These are phyloP conservation scores for Paraleonurus japonicus DNA, from an alignment of 257 asterid species.

Conservation along the genomic window DNA sequence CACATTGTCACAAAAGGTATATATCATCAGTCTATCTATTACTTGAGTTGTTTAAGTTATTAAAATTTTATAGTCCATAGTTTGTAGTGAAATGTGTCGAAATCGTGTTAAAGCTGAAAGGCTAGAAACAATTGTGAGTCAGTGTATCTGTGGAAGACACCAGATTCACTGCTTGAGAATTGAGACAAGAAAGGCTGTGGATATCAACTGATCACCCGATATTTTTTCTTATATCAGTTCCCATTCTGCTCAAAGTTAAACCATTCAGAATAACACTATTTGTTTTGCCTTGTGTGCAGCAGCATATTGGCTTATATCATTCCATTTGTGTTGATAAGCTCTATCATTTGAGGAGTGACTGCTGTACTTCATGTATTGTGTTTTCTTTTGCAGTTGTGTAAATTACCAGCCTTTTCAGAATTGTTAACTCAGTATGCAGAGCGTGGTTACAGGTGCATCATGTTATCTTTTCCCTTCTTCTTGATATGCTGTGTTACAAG, in stretches of 20 bases:
- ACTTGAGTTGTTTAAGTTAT: conserved; percentile 9
- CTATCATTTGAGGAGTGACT: conserved; percentile 14
- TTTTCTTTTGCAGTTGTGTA: conserved; percentile 53
- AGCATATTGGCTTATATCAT: neutral
- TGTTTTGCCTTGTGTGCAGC: neutral
- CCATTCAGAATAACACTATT: neutral
- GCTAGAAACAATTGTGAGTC: neutral
- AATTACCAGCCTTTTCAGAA: conserved; percentile 73
- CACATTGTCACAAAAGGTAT: conserved; percentile 67
- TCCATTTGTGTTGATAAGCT: conserved; percentile 2
- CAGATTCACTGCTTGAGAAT: neutral
- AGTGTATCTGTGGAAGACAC: neutral
- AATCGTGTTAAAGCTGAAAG: neutral
- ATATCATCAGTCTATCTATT: conserved; percentile 3
- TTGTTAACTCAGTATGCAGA: conserved; percentile 60
- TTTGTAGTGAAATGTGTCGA: neutral
- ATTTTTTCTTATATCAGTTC: neutral
- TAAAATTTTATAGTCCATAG: neutral
- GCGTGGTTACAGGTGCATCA: conserved; percentile 74
- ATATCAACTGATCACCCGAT: neutral
- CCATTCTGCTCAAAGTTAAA: neutral
- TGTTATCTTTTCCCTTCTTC: conserved; percentile 18
- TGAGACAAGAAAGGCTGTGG: conserved; percentile 12
- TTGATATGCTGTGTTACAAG: neutral
- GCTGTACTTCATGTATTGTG: conserved; percentile 21